Conservation (phyloP, 768 basidiomycete genomes). For the Rhodocollybia butyracea region DNA sequence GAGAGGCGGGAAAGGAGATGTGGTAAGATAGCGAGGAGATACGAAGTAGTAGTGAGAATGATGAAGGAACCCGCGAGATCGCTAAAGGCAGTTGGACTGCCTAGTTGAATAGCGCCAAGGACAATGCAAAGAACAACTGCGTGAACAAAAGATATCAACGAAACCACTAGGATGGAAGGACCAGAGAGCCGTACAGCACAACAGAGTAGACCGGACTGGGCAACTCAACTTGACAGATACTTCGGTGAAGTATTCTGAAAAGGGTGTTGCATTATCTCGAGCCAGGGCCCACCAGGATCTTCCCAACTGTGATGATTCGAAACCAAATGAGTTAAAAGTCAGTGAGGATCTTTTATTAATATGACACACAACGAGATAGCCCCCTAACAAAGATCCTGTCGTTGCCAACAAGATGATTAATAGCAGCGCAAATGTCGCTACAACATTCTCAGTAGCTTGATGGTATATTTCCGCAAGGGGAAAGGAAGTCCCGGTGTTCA, state of each 20-base stretch:
- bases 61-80: constrained; percentile 14
- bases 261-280: constrained; percentile 15
- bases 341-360: neutral
- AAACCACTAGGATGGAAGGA: neutral
- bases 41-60: constrained; percentile 15
- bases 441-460: constrained; percentile 14
- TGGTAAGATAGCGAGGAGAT: constrained; percentile 14
- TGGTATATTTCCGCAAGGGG: constrained; percentile 13
- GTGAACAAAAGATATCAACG: neutral
- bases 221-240: constrained; percentile 12
- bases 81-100: constrained; percentile 13
- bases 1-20: constrained; percentile 14
- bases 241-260: constrained; percentile 11
- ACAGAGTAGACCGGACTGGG: constrained; percentile 11
- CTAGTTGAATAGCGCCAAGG: constrained; percentile 15
- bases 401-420: constrained; percentile 11
- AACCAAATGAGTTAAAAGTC: neutral
- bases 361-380: constrained; percentile 10
- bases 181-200: constrained; percentile 10
- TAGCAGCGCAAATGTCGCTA: constrained; percentile 10
- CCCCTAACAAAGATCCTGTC: constrained; percentile 10
- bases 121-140: constrained; percentile 10
- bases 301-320: constrained; percentile 7
- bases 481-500: constrained; percentile 12
- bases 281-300: constrained; percentile 14